phyloP scores from a whole-genome alignment of 805 yeast genomes.

The Wickerhamiella cacticola region DNA sequence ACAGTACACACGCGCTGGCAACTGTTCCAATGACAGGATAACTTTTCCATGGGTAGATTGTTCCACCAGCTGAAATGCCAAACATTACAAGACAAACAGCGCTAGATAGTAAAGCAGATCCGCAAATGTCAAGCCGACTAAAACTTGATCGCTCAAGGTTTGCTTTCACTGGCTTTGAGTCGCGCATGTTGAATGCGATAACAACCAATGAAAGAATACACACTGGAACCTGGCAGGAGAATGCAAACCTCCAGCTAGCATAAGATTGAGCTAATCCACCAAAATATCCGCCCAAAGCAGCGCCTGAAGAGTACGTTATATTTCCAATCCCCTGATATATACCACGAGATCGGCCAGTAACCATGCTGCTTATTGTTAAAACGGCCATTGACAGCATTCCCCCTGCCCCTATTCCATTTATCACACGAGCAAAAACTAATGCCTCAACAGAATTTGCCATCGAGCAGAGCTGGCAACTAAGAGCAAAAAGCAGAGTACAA shows the following conservation, averaged over 20 bases:
- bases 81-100: slow-evolving; percentile 48
- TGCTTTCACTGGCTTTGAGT: not conserved
- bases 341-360: slow-evolving; percentile 67
- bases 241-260: slow-evolving; percentile 53
- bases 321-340: slow-evolving; percentile 74
- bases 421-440: slow-evolving; percentile 59
- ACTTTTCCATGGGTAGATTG: slow-evolving; percentile 36
- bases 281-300: slow-evolving; percentile 53
- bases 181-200: slow-evolving; percentile 18
- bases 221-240: slow-evolving; percentile 32
- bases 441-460: slow-evolving; percentile 40
- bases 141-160: too few species aligned
- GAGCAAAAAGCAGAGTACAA: slow-evolving; percentile 34
- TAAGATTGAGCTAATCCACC: slow-evolving; percentile 42
- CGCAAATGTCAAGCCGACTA: slow-evolving; percentile 23
- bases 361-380: slow-evolving; percentile 62
- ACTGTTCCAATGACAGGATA: slow-evolving; percentile 16
- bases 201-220: slow-evolving; percentile 31
- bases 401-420: slow-evolving; percentile 88
- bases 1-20: slow-evolving; percentile 26
- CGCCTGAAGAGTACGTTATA: slow-evolving; percentile 63
- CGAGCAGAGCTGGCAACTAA: slow-evolving; percentile 44
- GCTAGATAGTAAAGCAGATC: slow-evolving; percentile 52
- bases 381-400: slow-evolving; percentile 69
- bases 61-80: slow-evolving; percentile 57